Percentiles rank a stretch among this genome's conserved stretches.
phyloP scores from a whole-genome alignment of 495 filamentous ascomycete genomes.

The Aspergillus steynii region DNA sequence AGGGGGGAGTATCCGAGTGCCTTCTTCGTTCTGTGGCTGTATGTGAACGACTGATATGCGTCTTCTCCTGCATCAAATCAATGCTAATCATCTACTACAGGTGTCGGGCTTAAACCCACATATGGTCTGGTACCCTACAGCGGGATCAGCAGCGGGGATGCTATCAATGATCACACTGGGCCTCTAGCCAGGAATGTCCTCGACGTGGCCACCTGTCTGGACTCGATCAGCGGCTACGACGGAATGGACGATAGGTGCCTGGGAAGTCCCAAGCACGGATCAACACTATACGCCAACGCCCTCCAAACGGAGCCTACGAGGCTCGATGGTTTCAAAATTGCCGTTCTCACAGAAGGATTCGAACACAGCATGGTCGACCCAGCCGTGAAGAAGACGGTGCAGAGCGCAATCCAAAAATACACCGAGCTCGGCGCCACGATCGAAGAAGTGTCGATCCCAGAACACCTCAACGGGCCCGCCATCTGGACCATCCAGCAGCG shows the following conservation, averaged over 20 bases:
- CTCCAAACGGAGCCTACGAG: conserved; percentile 24
- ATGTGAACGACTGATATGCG: conserved; percentile 1
- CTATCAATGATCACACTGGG: conserved; percentile 48
- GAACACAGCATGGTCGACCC: conserved; percentile 42
- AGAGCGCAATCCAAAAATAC: conserved; percentile 46
- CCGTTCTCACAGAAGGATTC: conserved; percentile 52
- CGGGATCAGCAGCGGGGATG: conserved; percentile 46
- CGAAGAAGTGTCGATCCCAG: conserved; percentile 52
- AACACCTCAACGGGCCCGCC: conserved; percentile 46
- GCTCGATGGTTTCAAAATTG: conserved; percentile 54
- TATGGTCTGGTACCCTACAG: conserved; percentile 55
- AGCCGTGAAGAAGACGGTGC: conserved; percentile 41
- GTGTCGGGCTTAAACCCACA: conserved; percentile 50
- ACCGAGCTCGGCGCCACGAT: conserved; percentile 52
- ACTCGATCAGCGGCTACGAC: conserved; percentile 56
- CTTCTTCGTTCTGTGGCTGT: conserved; percentile 49
- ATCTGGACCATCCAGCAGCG: conserved; percentile 54
- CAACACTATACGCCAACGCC: conserved; percentile 40
- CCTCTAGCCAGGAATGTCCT: conserved; percentile 50
- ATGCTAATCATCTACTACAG: conserved; percentile 19
- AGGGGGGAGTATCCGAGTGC: conserved; percentile 61
- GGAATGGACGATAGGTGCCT: conserved; percentile 56
- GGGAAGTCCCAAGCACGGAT: conserved; percentile 44
- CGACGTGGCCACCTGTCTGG: conserved; percentile 52
- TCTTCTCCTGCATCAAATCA: background rate